phyloP scores from a whole-genome alignment of 2,329 filamentous ascomycete species.

The Claviceps pazoutovae region DNA sequence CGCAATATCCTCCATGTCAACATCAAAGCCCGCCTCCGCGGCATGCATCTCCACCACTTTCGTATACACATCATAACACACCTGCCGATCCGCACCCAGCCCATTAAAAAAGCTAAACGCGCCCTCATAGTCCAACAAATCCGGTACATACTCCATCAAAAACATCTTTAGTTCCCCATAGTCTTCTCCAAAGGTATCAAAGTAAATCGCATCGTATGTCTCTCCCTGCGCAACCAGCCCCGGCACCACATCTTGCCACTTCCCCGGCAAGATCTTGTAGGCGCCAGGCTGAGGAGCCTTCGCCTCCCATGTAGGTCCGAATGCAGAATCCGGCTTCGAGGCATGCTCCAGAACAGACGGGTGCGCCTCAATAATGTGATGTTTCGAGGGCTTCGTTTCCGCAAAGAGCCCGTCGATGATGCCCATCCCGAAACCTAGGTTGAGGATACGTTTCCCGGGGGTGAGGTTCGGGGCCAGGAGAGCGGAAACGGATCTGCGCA shows the following conservation, averaged over 20 bases:
- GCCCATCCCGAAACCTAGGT: conserved; percentile 84
- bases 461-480: conserved; percentile 32
- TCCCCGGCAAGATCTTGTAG: conserved; percentile 52
- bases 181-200: conserved; percentile 94
- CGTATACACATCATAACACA: conserved; percentile 94
- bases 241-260: conserved; percentile 71
- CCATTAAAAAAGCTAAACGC: conserved; percentile 84
- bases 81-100: conserved; percentile 76
- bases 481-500: conserved; percentile 60
- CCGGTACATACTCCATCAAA: conserved; percentile 77
- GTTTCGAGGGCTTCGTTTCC: conserved; percentile 48
- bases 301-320: conserved; percentile 41
- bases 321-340: conserved; percentile 30
- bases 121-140: conserved; percentile 56
- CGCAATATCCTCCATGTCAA: conserved; percentile 67
- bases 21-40: conserved; percentile 75
- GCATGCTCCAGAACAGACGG: conserved; percentile 60
- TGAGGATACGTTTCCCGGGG: conserved; percentile 56
- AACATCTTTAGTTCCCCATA: conserved; percentile 76
- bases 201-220: conserved; percentile 81
- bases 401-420: conserved; percentile 72
- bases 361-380: conserved; percentile 82
- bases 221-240: conserved; percentile 52
- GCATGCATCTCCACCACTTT: conserved; percentile 86
- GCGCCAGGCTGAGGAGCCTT: conserved; percentile 48